Conservation (phyloP, 306 rosid genomes). For the Castanospermum australe region DNA sequence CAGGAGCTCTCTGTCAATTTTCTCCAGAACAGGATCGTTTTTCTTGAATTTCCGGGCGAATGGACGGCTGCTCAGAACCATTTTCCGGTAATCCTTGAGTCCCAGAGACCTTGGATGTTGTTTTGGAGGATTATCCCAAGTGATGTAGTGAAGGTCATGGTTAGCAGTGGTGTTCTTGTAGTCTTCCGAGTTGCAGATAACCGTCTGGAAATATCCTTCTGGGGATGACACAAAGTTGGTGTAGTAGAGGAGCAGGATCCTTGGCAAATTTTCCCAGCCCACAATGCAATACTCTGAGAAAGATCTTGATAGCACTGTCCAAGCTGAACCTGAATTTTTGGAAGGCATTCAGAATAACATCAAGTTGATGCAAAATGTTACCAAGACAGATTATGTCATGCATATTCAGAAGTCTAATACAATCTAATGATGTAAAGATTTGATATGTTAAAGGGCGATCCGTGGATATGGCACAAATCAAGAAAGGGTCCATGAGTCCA, state of each 20-base stretch:
- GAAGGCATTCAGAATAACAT: neutral
- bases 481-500: too few species aligned
- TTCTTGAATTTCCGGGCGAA: slow-evolving; percentile 86
- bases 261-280: slow-evolving; percentile 94
- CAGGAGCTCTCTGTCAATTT: slow-evolving; percentile 70
- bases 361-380: neutral
- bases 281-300: slow-evolving; percentile 62
- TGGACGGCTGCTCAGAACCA: slow-evolving; percentile 69
- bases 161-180: slow-evolving; percentile 76
- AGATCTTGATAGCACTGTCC: slow-evolving; percentile 75
- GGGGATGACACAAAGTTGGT: slow-evolving; percentile 90
- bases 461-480: too few species aligned
- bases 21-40: slow-evolving; percentile 65
- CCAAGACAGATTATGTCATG: neutral
- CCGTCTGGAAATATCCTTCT: slow-evolving; percentile 90
- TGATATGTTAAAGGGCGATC: too few species aligned
- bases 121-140: slow-evolving; percentile 94
- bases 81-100: slow-evolving; percentile 54
- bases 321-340: slow-evolving; percentile 56
- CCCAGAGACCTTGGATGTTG: slow-evolving; percentile 88
- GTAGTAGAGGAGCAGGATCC: slow-evolving; percentile 92
- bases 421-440: too few species aligned
- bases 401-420: too few species aligned
- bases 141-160: slow-evolving; percentile 87
- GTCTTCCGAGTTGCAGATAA: slow-evolving; percentile 70